Base-by-base conservation (phyloP, 305 asterid genomes). In the Plantago coronopus region DNA sequence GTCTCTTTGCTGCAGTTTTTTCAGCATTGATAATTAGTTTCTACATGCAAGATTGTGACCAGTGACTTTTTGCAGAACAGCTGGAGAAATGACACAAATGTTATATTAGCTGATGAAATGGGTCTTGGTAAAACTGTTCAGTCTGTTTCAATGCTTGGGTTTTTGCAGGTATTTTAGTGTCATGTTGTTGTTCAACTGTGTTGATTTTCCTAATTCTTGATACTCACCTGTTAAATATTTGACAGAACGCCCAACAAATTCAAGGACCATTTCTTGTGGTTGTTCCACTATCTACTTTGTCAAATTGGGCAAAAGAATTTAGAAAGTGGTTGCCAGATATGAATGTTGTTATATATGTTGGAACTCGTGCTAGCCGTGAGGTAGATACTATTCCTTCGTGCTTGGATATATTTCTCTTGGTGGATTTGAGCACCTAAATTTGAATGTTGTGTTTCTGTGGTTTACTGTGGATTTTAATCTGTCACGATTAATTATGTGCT, bases 61-160 rank as follows among this genome's bases (percentile, higher is more conserved):
- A 64, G 56, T 77, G 77, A 61, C 74, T 74, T 72, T 77, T 77
- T 73, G 74, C 81, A 79, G 83, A 72, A 59, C 85, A 94, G 99
- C 85, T 94, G 99, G 99, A 88, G 91, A 82, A 94, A 94, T 75
- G 97, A 94, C 69, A 90, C 97, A 34, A 94, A 90, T 83, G 99
- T 94, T 38, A 94, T 94, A 73, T 79, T 94, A 76, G 99, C 96
- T 69, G 97, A 94, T 83, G 97, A 94, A 80, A 94, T 90, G 99
- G 99, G 99, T 64, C 96, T 94, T 57, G 99, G 97, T 60, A 94
- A 94, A 80, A 94, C 99, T 69, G 95, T 94, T 62, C 97, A 94
- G 85, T 88, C 97, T 45, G 97, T 90, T 79, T 90, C 99, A 50
- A 88, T 94, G 99, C 94, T 94, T 65, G 99, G 97, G 53, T 94